Evolutionary conservation across 805 yeast species (phyloP).

Genomic region (Starmerella bacillaris): DNA sequence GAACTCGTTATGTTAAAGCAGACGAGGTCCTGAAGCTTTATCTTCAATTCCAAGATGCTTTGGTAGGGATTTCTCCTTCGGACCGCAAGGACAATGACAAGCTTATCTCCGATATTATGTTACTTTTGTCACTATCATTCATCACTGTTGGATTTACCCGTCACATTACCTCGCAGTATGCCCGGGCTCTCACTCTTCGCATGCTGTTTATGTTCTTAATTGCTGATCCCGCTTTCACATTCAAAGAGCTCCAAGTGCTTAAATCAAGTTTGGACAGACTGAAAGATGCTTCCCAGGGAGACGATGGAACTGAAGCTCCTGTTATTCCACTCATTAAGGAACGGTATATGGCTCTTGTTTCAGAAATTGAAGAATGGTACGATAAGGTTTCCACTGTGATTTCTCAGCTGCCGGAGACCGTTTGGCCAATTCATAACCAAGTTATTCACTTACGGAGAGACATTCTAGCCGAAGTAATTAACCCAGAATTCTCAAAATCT

Average conservation of each 20-base stretch:
- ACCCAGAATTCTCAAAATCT: constrained; percentile 2
- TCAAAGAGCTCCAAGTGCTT: constrained; percentile 67
- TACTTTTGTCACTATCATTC: constrained; percentile 66
- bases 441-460: constrained; percentile 17
- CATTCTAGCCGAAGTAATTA: constrained; percentile 9
- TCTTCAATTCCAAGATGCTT: constrained; percentile 9
- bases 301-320: constrained; percentile 27
- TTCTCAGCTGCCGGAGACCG: constrained; percentile 10
- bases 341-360: background rate
- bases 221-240: constrained; percentile 67
- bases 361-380: constrained; percentile 1
- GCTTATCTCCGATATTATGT: constrained; percentile 8
- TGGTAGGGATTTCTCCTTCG: constrained; percentile 9
- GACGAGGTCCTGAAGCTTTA: constrained; percentile 10
- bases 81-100: constrained; percentile 1
- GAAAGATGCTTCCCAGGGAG: constrained; percentile 35
- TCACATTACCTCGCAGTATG: constrained; percentile 86
- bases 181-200: constrained; percentile 71
- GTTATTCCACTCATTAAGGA: constrained; percentile 28
- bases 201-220: constrained; percentile 65
- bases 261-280: constrained; percentile 56
- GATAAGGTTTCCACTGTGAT: background rate
- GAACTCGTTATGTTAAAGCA: constrained; percentile 11
- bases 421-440: constrained; percentile 13
- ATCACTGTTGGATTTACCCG: constrained; percentile 82